Base-by-base conservation (phyloP, 768 basidiomycete genomes). In the Termitomyces sp. region DNA sequence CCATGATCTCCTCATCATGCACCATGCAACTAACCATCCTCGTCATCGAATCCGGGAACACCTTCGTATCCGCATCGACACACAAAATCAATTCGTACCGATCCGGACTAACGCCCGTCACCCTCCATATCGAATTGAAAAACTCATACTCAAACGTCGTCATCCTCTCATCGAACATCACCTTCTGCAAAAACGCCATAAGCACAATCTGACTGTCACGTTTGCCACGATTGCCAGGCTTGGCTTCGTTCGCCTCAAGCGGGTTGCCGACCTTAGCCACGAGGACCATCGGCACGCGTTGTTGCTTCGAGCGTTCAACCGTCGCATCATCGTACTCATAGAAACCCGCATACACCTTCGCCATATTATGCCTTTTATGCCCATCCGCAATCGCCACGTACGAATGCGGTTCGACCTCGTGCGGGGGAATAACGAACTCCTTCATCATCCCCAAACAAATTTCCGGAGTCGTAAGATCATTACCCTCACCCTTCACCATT, bases 161-260 rank as follows among this genome's bases (percentile, higher is more conserved):
- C 96, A 99, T 98, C 53, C 97, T 86, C 77, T 99, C 97, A 73
- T 99, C 97, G 65, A 98, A 98, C 95, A 99, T 97, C 65, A 98
- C 94, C 72, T 97, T 98, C 73, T 99, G 97, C 69, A 98, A 77
- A 81, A 98, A 98, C 20, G 82, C 81, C 97, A 99, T 99, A 59
- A 98, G 78, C 51, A 99, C 89, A 65, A 99, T 95, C 72, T 99
- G 97, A 68, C 87, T 90, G 76, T 99, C 97, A 61, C 97, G 96
- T 75, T 98, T 99, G 48, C 97, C 97, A 71, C 97, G 88, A 72
- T 99, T 98, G 58, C 97, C 97, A 0, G 97, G 95, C 71, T 99
- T 98, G 24, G 90, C 64, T 58, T 98, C 96, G 67, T 75, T 82
- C n/a, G 74, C 79, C 71, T 99, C 97, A 26, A 88, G 80, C 1